Evolutionary conservation across 225 moss, liverwort and hornwort genomes (phyloP).

Genomic region (Anthoceros angustus): DNA sequence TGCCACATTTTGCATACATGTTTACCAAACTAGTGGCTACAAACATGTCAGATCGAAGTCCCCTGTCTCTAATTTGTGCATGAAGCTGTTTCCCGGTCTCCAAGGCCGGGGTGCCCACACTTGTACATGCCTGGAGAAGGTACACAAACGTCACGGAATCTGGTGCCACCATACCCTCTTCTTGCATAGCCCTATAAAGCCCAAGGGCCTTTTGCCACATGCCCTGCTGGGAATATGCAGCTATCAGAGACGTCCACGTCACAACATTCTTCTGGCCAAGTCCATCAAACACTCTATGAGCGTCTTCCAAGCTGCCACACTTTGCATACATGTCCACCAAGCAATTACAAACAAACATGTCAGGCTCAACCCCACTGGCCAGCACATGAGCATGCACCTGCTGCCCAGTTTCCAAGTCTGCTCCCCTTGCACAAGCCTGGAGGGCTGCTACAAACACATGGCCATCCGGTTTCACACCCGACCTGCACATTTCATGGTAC

Average conservation of each 20-base stretch:
- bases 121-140: constrained; percentile 1
- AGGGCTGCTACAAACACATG: background rate
- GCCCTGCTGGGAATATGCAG: constrained; percentile 1
- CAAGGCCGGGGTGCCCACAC: background rate
- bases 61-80: background rate
- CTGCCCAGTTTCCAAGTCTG: background rate
- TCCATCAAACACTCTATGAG: background rate
- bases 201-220: background rate
- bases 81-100: background rate
- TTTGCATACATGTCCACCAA: constrained; percentile 2
- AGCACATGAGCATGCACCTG: background rate
- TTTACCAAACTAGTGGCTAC: no score
- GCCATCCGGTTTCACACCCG: background rate
- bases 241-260: background rate
- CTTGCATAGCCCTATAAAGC: background rate
- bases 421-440: background rate
- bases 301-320: background rate
- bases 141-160: background rate
- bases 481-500: background rate
- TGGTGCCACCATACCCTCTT: background rate
- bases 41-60: background rate
- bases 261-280: background rate
- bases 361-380: background rate
- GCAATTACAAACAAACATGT: background rate
- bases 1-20: no score